Percentiles rank a stretch among this genome's conserved stretches.
Evolutionary conservation across 192 early-diverging fungal genomes (phyloP).

Genomic region (Dimargaris cristalligena): DNA sequence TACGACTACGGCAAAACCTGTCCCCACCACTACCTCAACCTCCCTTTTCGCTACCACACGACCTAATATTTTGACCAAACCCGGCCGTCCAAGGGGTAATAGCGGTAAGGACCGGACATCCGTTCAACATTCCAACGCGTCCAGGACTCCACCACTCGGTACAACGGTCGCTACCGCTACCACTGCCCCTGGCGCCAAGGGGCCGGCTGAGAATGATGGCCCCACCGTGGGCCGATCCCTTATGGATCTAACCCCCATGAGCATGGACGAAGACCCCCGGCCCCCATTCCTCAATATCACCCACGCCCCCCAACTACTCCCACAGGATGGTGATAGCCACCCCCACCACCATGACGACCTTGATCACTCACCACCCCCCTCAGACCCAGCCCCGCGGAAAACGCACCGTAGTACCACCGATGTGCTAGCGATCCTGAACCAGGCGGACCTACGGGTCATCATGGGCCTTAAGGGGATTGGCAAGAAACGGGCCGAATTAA

Average conservation of each 20-base stretch:
- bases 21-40: too few species aligned
- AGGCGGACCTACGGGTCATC: constrained; percentile 29
- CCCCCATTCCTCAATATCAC: background rate
- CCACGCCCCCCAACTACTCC: background rate
- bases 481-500: constrained; percentile 37
- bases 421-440: constrained; percentile 34
- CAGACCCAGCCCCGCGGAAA: background rate
- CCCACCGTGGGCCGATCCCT: too few species aligned
- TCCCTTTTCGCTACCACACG: too few species aligned
- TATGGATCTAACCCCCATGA: background rate
- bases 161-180: background rate
- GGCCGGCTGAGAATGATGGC: background rate
- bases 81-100: too few species aligned
- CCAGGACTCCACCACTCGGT: background rate
- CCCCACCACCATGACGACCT: background rate
- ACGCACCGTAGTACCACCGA: background rate
- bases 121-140: background rate
- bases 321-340: too few species aligned
- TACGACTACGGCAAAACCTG: too few species aligned
- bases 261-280: background rate
- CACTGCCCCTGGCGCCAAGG: background rate
- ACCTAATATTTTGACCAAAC: too few species aligned
- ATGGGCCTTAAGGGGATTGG: constrained; percentile 38
- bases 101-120: too few species aligned
- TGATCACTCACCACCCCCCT: background rate